Conservation (phyloP, 1,139 yeast genomes). For the Zygosaccharomyces pseudobailii region DNA sequence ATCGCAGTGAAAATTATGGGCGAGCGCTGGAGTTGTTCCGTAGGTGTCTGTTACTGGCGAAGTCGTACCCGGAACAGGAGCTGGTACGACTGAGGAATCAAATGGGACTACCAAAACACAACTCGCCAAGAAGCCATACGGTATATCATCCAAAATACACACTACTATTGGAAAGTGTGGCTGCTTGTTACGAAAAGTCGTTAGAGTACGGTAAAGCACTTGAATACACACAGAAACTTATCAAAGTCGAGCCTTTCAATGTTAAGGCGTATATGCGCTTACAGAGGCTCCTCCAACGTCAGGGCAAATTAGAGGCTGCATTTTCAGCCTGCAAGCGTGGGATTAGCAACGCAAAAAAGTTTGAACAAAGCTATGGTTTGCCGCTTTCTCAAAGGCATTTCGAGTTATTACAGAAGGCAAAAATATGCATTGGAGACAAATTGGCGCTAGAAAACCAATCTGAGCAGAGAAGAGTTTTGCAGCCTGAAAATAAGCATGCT, state of each 20-base stretch:
- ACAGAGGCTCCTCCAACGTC: conserved; percentile 42
- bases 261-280: conserved; percentile 56
- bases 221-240: conserved; percentile 42
- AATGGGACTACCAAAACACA: conserved; percentile 17
- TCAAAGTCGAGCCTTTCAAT: conserved; percentile 48
- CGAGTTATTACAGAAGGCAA: conserved; percentile 15
- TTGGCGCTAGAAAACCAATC: background rate
- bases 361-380: conserved; percentile 21
- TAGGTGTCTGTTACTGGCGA: conserved; percentile 25
- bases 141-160: conserved; percentile 33
- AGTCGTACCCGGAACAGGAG: conserved; percentile 22
- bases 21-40: conserved; percentile 28
- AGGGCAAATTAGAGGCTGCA: conserved; percentile 41
- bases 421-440: conserved; percentile 10
- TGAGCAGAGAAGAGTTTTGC: conserved; percentile 16
- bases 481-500: conserved; percentile 19
- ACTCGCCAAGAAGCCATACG: conserved; percentile 8
- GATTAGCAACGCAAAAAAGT: conserved; percentile 27
- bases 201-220: conserved; percentile 41
- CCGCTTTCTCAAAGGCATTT: conserved; percentile 22
- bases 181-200: conserved; percentile 56
- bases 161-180: conserved; percentile 41
- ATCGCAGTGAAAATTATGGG: conserved; percentile 23
- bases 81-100: conserved; percentile 15
- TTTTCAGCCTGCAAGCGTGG: conserved; percentile 43